These are phyloP conservation scores for Pistacia integerrima DNA, from an alignment of 345 rosid genomes.

Conservation along the genomic window DNA sequence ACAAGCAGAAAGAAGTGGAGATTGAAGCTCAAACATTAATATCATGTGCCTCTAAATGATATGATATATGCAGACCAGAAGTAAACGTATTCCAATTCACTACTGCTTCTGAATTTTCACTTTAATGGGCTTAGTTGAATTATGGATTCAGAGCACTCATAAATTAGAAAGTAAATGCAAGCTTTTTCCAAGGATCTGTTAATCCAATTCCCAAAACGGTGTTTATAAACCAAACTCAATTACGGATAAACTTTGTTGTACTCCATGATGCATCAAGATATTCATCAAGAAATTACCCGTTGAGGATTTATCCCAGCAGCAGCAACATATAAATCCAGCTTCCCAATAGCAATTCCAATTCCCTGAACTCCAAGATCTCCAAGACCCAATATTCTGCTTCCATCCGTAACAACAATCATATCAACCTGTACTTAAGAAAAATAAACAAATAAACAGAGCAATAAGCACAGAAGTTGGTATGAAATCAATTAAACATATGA, in stretches of 20 bases:
- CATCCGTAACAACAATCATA: constrained; percentile 99
- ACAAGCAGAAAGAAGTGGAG: neutral
- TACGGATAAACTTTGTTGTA: neutral
- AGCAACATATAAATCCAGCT: constrained; percentile 95
- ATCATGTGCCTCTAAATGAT: neutral
- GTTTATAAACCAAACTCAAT: neutral
- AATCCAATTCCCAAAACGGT: neutral
- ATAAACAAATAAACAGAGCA: neutral
- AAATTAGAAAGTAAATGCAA: neutral
- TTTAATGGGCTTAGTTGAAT: neutral
- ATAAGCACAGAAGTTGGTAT: neutral
- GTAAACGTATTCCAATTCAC: no score
- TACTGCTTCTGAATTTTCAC: neutral
- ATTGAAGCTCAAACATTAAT: neutral
- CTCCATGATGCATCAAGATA: neutral
- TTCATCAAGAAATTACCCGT: constrained; percentile 52
- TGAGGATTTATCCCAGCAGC: constrained; percentile 99
- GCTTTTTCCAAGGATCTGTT: neutral
- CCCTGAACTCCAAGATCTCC: constrained; percentile 99
- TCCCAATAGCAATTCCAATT: constrained; percentile 93
- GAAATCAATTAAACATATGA: neutral
- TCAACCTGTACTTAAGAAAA: constrained; percentile 64
- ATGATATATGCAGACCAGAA: neutral
- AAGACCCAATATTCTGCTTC: constrained; percentile 98
- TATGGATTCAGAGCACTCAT: neutral